Evolutionary conservation across 2,329 filamentous ascomycete genomes (phyloP).

Genomic region (Aspergillus sp.): DNA sequence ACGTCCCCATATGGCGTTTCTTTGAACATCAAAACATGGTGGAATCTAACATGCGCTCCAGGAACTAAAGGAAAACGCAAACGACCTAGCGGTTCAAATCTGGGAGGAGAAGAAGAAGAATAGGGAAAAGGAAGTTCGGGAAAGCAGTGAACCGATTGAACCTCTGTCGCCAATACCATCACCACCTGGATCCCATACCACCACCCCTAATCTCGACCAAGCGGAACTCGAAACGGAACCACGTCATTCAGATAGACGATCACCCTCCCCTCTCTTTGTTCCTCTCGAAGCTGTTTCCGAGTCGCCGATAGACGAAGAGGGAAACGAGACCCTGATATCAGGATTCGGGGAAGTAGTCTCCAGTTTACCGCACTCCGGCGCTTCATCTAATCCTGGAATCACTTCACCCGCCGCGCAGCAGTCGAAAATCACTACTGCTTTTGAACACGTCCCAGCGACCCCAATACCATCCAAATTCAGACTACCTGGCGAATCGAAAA

Average conservation of each 20-base stretch:
- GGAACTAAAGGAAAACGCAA: constrained; percentile 33
- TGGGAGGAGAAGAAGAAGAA: constrained; percentile 24
- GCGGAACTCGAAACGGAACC: not conserved
- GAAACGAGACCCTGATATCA: not conserved
- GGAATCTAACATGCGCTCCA: constrained; percentile 4
- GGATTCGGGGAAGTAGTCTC: not conserved
- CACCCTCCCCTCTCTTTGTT: constrained; percentile 15
- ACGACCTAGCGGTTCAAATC: constrained; percentile 20
- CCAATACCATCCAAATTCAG: constrained; percentile 11
- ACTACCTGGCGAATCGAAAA: constrained; percentile 11
- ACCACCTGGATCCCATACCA: not conserved
- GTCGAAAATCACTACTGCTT: constrained; percentile 1
- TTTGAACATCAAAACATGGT: too few relatives aligned
- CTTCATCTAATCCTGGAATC: not conserved
- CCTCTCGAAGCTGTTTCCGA: constrained; percentile 3
- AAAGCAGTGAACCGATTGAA: constrained; percentile 6
- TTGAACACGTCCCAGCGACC: constrained; percentile 7
- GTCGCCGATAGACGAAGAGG: not conserved
- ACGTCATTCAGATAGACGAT: not conserved
- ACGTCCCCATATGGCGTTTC: too few relatives aligned
- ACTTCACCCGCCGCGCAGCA: not conserved
- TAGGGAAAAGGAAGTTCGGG: constrained; percentile 2
- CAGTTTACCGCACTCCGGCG: not conserved
- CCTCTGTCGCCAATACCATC: not conserved
- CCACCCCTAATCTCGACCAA: not conserved